Base-by-base conservation (phyloP, 2,329 filamentous ascomycete species). In the Fusarium sp. region DNA sequence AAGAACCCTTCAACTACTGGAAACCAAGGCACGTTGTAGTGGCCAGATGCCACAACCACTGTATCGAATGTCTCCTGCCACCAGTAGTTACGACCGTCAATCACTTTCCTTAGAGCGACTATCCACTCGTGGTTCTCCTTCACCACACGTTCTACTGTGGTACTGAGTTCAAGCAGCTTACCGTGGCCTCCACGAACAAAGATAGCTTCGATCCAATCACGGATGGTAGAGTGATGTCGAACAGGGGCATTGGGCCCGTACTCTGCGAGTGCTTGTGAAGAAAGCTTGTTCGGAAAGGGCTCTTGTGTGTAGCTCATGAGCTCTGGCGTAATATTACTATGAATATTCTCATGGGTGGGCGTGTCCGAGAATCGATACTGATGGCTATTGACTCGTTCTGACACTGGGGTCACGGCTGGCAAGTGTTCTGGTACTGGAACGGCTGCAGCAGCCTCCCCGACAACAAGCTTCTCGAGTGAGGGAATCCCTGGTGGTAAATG, bases 311-410 rank as follows among this genome's bases (percentile, higher is more conserved):
- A 62, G 15, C 56, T 62, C 65, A 68, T 68, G 2, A 69, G 52
- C 1, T 55, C 35, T 4, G 61, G 65, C 2, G 56, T 43, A 13
- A 69, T 69, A 7, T 68, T 67, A 35, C 65, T 65, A 3, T 65
- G 60, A 2, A 65, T 17, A 10, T 65, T 64, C 24, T 59, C 52
- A 19, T 59, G 53, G 8, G 59, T 47, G 2, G 61, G 20, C 2
- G 52, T 64, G 10, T 64, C 59, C 9, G 61, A 72, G 44, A 72
- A 72, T 17, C 67, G 53, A 5, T 66, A 11, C 30, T 73, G 70
- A 7, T 72, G 56, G 5, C 57, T 48, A 11, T 73, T 72, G n/a
- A 71, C 48, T 17, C 15, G 33, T 15, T 70, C 59, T 1, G 63
- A 59, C 13, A 73, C 15, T 19, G 65, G 43, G 1, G 70, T 70